These are phyloP conservation scores for Onygena corvina DNA, from an alignment of 2,329 filamentous ascomycete species.

Conservation along the genomic window DNA sequence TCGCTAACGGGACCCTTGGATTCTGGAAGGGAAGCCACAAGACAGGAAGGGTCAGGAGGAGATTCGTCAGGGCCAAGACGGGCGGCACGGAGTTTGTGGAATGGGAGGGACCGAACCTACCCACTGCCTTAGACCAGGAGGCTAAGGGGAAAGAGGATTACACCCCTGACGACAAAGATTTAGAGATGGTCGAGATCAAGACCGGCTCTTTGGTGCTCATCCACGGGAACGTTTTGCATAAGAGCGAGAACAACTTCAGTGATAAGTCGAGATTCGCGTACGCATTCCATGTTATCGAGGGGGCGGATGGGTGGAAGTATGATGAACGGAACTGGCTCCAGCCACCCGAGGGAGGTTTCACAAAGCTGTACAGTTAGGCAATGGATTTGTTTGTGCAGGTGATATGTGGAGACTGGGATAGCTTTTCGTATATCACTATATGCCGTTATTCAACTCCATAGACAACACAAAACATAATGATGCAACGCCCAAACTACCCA, in stretches of 20 bases:
- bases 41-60: conserved; percentile 55
- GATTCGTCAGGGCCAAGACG: conserved; percentile 55
- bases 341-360: conserved; percentile 68
- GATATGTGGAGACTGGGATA: too few species aligned
- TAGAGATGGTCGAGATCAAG: conserved; percentile 75
- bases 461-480: not conserved
- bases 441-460: not conserved
- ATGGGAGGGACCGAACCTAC: conserved; percentile 56
- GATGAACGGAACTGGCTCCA: conserved; percentile 90
- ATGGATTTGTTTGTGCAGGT: too few species aligned
- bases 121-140: conserved; percentile 38
- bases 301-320: conserved; percentile 53
- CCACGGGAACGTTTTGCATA: conserved; percentile 89
- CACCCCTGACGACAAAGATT: conserved; percentile 41
- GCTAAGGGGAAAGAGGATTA: conserved; percentile 47
- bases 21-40: conserved; percentile 75
- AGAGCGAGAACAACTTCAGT: conserved; percentile 87
- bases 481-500: conserved; percentile 1
- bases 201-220: conserved; percentile 85
- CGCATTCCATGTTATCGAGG: conserved; percentile 94
- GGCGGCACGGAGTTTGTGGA: conserved; percentile 58
- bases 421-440: not conserved
- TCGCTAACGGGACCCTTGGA: conserved; percentile 75
- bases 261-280: conserved; percentile 84
- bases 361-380: conserved; percentile 45